Evolutionary conservation across 306 rosid genomes (phyloP).

Genomic region (Lagenaria siceraria): DNA sequence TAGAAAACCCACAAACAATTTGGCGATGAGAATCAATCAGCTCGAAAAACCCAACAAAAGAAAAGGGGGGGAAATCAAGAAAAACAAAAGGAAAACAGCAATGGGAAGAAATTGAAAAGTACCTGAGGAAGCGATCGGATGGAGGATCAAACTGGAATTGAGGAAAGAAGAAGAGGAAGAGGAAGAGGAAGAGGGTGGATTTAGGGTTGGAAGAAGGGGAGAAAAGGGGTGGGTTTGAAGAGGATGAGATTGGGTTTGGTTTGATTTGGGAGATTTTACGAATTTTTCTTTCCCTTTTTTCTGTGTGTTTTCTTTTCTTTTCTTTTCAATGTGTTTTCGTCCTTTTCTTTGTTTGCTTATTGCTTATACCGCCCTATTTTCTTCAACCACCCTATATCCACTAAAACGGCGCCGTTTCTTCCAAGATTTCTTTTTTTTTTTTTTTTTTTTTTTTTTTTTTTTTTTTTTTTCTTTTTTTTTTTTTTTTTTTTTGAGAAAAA

Average conservation of each 20-base stretch:
- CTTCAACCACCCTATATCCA: not conserved
- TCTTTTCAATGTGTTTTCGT: slow-evolving; percentile 1
- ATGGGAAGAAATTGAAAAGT: not conserved
- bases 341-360: not conserved
- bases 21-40: not conserved
- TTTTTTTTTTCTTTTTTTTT: not conserved
- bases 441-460: too few relatives aligned
- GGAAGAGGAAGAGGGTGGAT: not conserved
- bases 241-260: slow-evolving; percentile 7
- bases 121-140: slow-evolving; percentile 3
- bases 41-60: not conserved
- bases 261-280: not conserved
- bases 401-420: not conserved
- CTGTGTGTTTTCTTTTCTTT: not conserved
- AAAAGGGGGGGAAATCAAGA: not conserved
- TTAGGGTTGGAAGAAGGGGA: not conserved
- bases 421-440: not conserved
- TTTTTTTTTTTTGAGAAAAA: too few relatives aligned
- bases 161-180: not conserved
- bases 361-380: not conserved
- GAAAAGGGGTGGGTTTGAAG: not conserved
- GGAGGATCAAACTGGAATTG: not conserved
- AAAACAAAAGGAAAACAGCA: not conserved
- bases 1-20: not conserved
- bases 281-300: not conserved